These are phyloP conservation scores for Amoebophrya sp. DNA, from an alignment of 169 alveolate genomes.

Conservation along the genomic window DNA sequence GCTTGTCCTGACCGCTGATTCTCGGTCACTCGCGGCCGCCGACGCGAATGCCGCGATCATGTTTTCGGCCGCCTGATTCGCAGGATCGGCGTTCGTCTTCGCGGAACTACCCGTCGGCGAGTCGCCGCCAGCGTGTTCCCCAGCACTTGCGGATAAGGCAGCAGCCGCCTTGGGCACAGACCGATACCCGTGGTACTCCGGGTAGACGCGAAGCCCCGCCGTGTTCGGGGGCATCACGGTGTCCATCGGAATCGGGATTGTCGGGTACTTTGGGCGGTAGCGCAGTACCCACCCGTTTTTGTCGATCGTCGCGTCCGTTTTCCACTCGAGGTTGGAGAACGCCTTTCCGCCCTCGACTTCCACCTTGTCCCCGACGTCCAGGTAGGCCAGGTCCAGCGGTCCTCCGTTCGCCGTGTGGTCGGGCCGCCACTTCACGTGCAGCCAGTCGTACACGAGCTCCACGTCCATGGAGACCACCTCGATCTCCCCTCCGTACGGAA, in stretches of 20 bases:
- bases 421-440: neutral
- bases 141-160: too few relatives aligned
- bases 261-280: neutral
- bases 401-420: too few relatives aligned
- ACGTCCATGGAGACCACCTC: neutral
- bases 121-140: too few relatives aligned
- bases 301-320: neutral
- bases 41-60: too few relatives aligned
- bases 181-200: neutral
- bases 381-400: neutral
- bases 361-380: neutral
- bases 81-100: too few relatives aligned
- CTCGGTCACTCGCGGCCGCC: too few relatives aligned
- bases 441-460: neutral
- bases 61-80: too few relatives aligned
- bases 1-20: too few relatives aligned
- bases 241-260: neutral
- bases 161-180: too few relatives aligned
- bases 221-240: neutral
- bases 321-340: neutral
- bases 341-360: neutral
- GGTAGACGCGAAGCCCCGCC: neutral
- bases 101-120: too few relatives aligned
- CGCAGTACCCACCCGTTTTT: neutral
- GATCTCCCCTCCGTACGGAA: neutral